Evolutionary conservation across 176 grass and related monocot species (phyloP), one percentile per base, ranked within the genome.

Genomic region (Musa itinerans): DNA sequence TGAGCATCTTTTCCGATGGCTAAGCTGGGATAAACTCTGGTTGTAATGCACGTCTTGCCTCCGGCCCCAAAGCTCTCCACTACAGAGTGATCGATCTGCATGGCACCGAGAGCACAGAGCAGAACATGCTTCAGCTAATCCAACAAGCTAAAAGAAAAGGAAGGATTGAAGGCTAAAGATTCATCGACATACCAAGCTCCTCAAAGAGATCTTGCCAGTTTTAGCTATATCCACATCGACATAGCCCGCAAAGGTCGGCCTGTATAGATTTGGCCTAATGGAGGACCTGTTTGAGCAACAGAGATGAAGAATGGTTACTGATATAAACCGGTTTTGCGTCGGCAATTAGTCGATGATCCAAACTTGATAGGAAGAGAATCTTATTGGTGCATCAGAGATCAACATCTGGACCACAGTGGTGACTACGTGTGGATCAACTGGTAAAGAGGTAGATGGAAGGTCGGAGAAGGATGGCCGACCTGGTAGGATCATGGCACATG

Each of bases 401-500:
- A 61, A 19, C 16, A 61, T 61, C n/a, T 61, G 57, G 57, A 8
- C 57, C 57, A n/a, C 57, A 15, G 55, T 4, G 3, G 13, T 17
- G 55, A 57, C 6, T 16, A 10, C 55, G 17, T 16, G 55, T 17
- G 13, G 55, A 16, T 6, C 2, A 21, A 1, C 14, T 58, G 16
- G 55, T 17, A n/a, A 20, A 61, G 15, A 9, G 57, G 17, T 21
- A 61, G n/a, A 17, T 7, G 7, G 57, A 58, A 17, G 55, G n/a
- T 55, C 0, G 21, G 8, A 27, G 22, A 24, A 56, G 17, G 24
- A 73, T 27, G 10, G 23, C 22, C 50, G 50, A 89, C 92, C 73
- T 92, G 57, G 83, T 92, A 1, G 89, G 87, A 64, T 96, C 92
- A 59, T 79, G 76, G 81, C 92, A 96, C 92, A 96, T 90, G 85